Base-by-base conservation (phyloP, 2,329 filamentous ascomycete species). In the Clonostachys rosea region DNA sequence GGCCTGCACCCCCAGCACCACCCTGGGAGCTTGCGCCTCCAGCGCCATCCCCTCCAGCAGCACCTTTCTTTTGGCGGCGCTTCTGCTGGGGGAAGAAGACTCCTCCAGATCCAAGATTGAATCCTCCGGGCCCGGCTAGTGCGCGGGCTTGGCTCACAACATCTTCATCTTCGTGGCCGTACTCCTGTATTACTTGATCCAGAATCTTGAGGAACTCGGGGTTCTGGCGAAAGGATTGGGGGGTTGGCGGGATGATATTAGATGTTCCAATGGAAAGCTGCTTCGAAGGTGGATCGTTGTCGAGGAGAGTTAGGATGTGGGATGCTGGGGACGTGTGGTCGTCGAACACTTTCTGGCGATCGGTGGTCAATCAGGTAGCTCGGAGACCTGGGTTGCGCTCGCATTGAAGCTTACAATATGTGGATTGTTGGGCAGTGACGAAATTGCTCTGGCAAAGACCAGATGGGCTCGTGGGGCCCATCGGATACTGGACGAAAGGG, bases 11-110 rank as follows among this genome's bases (percentile, higher is more conserved):
- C 1, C 81, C 81, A 1, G 78, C 75, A 17, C 79, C 81, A n/a
- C 81, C 80, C 58, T 83, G 79, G n/a, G 66, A 70, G 55, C 76
- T 80, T 41, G 78, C 78, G 34, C 78, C 78, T 14, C 77, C 76
- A 2, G 73, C 76, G 1, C 76, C 78, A 40, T 70, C 68, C 1
- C 57, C 71, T 30, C 66, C 67, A 16, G 66, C 66, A 40, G 67
- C 69, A 17, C 68, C 67, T 44, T 65, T 61, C 6, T 59, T 54
- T 10, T 68, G 62, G 30, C 61, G 61, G 45, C 71, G 69, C 34
- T 71, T 65, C 30, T 61, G 60, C 34, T 70, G 66, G 5, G 69
- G 68, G 50, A 76, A 77, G 57, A 75, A 76, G 42, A 66, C 68
- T 1, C 77, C 79, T 2, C 75, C 75, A 0, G 72, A 75, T 10